Percentiles rank a stretch among this genome's conserved stretches.
phyloP scores from a whole-genome alignment of 495 filamentous ascomycete genomes.

The Podospora comata region DNA sequence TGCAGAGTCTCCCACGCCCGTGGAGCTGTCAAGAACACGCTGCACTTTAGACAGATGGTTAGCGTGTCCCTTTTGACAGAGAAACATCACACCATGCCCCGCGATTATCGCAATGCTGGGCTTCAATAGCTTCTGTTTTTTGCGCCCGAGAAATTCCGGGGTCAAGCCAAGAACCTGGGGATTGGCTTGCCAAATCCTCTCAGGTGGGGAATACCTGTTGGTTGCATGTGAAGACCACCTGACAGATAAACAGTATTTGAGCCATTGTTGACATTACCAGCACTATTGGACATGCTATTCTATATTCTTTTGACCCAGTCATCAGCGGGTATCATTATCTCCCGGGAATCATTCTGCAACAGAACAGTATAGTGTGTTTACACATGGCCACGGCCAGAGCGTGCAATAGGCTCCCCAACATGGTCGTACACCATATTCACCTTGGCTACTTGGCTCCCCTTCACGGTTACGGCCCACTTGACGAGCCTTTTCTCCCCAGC shows the following conservation, averaged over 20 bases:
- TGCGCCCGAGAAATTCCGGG: background rate
- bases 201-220: background rate
- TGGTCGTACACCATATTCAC: background rate
- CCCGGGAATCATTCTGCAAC: no score
- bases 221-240: background rate
- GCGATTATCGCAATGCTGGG: no score
- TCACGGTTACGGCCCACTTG: background rate
- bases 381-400: no score
- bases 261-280: background rate
- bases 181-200: background rate
- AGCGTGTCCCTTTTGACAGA: no score
- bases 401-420: background rate
- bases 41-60: background rate
- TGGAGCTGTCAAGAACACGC: background rate
- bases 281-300: no score
- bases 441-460: background rate
- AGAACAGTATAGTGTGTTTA: no score
- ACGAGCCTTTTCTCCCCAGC: background rate
- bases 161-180: background rate
- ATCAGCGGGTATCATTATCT: no score
- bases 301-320: no score
- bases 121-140: background rate
- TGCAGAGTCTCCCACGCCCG: background rate
- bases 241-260: background rate
- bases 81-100: background rate